Base-by-base conservation (phyloP, 805 yeast species). In the Lachancea cidri region DNA sequence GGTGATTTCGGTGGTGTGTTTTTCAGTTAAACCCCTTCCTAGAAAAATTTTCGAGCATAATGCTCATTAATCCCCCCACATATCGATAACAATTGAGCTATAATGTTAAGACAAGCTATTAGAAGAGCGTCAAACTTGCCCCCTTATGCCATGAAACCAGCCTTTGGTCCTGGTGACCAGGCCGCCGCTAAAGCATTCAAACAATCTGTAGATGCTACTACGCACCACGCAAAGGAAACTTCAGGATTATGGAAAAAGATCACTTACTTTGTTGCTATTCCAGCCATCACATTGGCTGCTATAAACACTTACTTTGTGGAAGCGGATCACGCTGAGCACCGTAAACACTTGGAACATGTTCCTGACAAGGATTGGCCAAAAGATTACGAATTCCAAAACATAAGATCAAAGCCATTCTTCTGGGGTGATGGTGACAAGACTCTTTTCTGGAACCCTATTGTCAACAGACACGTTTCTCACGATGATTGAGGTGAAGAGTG, bases 361-460 rank as follows among this genome's bases (percentile, higher is more conserved):
- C 66, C 87, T 25, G 97, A 89, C 65, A 91, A 83, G 55, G 95
- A 89, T 64, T 86, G 95, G 88, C 97, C 97, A 60, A 71, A 66
- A 47, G 93, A 84, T 69, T 86, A 86, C 73, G 89, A 81, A 57
- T 93, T 79, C 79, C 89, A 83, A 76, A 93, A 93, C 77, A 67
- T 88, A 57, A 86, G 98, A 79, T 64, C 66, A 63, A 82, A 79
- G 67, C 81, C 84, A 64, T 91, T 78, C 78, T 91, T 88, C 83
- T 93, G 98, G 98, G 98, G 98, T 64, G 91, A 93, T 64, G 98
- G 98, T 65, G 96, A 89, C 76, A 81, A 86, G 78, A 87, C 98
- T 49, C 72, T 83, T 64, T 93, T 93, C 84, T 93, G 98, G 98
- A 87, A 87, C 75, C 75, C 86, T 39, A 84, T 79, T 58, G 77